phyloP scores from a whole-genome alignment of 106 monocot species.

The Chionographis japonica region DNA sequence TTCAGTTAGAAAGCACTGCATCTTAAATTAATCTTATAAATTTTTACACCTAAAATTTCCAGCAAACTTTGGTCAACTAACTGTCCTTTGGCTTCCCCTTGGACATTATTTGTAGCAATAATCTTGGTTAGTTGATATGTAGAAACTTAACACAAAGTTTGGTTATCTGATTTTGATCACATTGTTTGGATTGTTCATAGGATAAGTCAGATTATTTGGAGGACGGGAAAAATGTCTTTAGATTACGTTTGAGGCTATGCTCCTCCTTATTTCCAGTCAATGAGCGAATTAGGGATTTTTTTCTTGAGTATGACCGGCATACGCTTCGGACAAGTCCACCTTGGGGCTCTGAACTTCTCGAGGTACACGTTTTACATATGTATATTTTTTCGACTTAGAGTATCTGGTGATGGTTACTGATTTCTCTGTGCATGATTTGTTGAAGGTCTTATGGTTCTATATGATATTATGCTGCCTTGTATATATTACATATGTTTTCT shows the following conservation, averaged over 20 bases:
- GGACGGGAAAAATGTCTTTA: conserved; percentile 94
- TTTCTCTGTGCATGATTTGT: not conserved
- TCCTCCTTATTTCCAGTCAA: conserved; percentile 89
- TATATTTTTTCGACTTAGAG: not conserved
- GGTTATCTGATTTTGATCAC: no score
- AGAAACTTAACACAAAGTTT: no score
- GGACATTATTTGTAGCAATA: no score
- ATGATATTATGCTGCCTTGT: not conserved
- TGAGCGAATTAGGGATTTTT: conserved; percentile 95
- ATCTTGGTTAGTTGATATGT: no score
- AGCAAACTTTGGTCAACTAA: no score
- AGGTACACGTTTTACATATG: conserved; percentile 45
- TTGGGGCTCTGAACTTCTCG: conserved; percentile 99
- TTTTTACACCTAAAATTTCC: no score
- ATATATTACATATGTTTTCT: not conserved
- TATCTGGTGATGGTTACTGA: not conserved
- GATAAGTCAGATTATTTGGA: conserved; percentile 93
- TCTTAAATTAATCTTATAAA: no score
- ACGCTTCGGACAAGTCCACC: conserved; percentile 89
- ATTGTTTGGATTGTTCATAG: conserved; percentile 33
- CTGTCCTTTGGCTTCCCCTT: no score
- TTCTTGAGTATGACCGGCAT: conserved; percentile 95
- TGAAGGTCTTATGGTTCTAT: not conserved
- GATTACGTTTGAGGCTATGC: conserved; percentile 66
- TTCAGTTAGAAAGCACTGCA: no score